Base-by-base conservation (phyloP, 2,329 filamentous ascomycete species). In the Aspergillus clavatus region DNA sequence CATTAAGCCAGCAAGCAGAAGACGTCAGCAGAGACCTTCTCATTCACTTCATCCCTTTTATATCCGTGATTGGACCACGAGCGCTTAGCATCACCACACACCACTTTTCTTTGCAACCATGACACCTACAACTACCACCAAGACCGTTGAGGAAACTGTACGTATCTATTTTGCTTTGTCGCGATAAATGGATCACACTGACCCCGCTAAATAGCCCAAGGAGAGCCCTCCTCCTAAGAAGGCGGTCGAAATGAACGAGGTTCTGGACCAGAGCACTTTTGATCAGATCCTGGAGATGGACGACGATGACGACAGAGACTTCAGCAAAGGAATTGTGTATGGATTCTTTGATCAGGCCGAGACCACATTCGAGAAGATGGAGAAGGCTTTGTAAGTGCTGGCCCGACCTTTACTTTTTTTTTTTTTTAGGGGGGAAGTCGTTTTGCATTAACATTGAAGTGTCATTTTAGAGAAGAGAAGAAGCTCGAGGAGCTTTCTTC, bases 221-320 rank as follows among this genome's bases (percentile, higher is more conserved):
- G 70, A 76, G 51, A 72, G 69, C 43, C 64, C 67, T 47, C 67
- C 72, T 45, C 43, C 40, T 8, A 52, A 39, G 24, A 74, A 69
- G 50, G 67, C 82, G 59, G 74, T 76, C 48, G 80, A 87, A 48
- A 80, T 89, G 54, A 83, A 81, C 48, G 86, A 93, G 54, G 77
- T 78, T 63, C 83, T 98, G 69, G 91, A 97, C 67, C 72, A 76
- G 50, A 66, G 70, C 44, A 95, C 89, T 45, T 98, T 98, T 61
- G 83, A 84, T 59, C 93, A 97, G 75, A 97, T 98, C 66, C 81
- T 97, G 52, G 93, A 97, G 70, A 96, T 98, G 91, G 93, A 98
- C 67, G 93, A 97, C 53, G 86, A 87, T 53, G 85, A 83, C 8
- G 86, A 91, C 53, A 79, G 83, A 58, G 89, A 95, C 39, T 97